Evolutionary conservation across 192 early-diverging fungal species (phyloP), one percentile per base, ranked within the genome.

Genomic region (Phycomyces blakesleeanus): DNA sequence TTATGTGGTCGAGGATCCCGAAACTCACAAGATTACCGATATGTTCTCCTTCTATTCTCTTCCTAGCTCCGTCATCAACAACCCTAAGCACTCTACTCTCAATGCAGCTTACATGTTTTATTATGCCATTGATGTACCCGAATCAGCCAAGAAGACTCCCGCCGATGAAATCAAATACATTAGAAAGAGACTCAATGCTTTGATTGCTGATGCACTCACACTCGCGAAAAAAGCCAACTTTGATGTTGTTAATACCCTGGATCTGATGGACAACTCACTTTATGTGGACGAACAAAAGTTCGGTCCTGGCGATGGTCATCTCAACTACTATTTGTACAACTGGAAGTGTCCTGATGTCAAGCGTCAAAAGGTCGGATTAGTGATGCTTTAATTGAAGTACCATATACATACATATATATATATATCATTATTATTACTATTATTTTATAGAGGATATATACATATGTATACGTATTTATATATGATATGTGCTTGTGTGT

Each of bases 291-390:
- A 90, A 24, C 86, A 96, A 21, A 90, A 89, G 68, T 99, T 98
- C 77, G 92, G 93, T 41, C 78, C 82, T 16, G 97, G 97, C 44
- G 95, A 99, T 65, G 97, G 97, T 0, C 83, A 85, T 71, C 76
- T 99, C 60, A 89, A 97, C 72, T 99, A 92, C 78, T 99, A 99
- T 73, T 73, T 99, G 61, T 99, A 93, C 81, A 99, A 99, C 80
- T 99, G 94, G 84, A 78, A 81, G 55, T 92, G 91, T 55, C 83
- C 83, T 53, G 77, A 81, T 11, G 71, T 96, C 27, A 71, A 81
- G 14, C 66, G 82, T 10, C 73, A 78, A 15, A 87, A 94, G 71
- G 73, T 97, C 26, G 97, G 92, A 18, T 73, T 97, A 66, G 93
- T 98, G 22, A 88, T 98, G 89, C 79, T 97, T 42, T 98, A 75